These are phyloP conservation scores for Torulaspora indica DNA, from an alignment of 805 yeast species.

Conservation along the genomic window DNA sequence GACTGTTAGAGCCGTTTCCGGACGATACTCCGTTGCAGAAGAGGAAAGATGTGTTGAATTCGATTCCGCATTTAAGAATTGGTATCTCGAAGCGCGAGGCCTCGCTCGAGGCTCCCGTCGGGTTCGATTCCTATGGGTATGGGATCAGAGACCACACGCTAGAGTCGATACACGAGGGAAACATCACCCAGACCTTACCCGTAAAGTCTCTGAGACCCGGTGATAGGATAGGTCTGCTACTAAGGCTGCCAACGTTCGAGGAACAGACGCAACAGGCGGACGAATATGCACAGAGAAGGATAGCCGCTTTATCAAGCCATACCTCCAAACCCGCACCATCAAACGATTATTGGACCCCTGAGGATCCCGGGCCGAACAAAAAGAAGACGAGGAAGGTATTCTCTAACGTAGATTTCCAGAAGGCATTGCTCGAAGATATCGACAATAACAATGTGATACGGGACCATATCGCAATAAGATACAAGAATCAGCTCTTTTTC, in stretches of 20 bases:
- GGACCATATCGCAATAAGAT: constrained; percentile 84
- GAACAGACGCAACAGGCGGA: constrained; percentile 43
- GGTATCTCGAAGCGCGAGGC: constrained; percentile 87
- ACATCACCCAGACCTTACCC: constrained; percentile 42
- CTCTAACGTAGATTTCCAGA: constrained; percentile 29
- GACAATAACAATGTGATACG: constrained; percentile 49
- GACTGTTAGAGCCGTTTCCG: constrained; percentile 34
- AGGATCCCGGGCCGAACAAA: constrained; percentile 10
- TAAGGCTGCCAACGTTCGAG: constrained; percentile 57
- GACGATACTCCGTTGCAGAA: constrained; percentile 11
- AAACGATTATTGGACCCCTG: constrained; percentile 11
- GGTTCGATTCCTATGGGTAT: constrained; percentile 91
- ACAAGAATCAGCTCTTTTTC: constrained; percentile 68
- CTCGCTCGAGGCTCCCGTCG: constrained; percentile 89
- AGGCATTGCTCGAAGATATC: constrained; percentile 29
- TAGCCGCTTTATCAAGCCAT: constrained; percentile 24
- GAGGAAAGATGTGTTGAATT: constrained; percentile 30
- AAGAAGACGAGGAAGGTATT: constrained; percentile 12
- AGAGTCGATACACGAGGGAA: constrained; percentile 57
- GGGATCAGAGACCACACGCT: constrained; percentile 80
- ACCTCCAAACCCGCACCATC: constrained; percentile 3
- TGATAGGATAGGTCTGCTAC: constrained; percentile 75
- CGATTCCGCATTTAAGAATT: constrained; percentile 59
- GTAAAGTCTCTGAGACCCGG: constrained; percentile 52
- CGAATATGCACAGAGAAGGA: constrained; percentile 35